phyloP scores from a whole-genome alignment of 2,329 filamentous ascomycete genomes.

The Arthrobotrys sinensis region DNA sequence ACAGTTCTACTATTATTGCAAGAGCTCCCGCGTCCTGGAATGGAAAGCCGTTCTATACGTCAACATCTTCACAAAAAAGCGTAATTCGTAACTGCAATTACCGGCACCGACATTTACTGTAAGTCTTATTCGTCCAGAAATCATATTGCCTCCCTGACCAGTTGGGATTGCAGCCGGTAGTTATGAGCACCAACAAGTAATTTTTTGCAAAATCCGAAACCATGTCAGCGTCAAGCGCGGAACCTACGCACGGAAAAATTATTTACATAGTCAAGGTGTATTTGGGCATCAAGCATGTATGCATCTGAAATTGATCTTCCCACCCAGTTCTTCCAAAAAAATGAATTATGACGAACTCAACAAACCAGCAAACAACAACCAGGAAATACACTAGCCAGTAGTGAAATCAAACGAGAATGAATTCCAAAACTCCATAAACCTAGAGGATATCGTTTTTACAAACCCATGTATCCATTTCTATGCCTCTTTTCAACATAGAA shows the following conservation, averaged over 20 bases:
- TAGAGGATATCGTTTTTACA: not conserved
- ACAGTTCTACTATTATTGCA: slow-evolving; percentile 10
- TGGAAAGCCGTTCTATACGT: not conserved
- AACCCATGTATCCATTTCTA: not conserved
- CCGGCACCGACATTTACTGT: too few species aligned
- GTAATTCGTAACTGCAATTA: too few species aligned
- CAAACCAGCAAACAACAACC: not conserved
- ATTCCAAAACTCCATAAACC: slow-evolving; percentile 2
- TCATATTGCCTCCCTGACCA: too few species aligned
- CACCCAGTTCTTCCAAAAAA: not conserved
- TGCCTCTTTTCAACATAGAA: slow-evolving; percentile 4
- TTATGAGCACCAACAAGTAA: not conserved
- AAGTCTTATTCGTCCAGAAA: too few species aligned
- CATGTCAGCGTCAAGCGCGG: not conserved
- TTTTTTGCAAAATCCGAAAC: not conserved
- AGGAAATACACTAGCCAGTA: slow-evolving; percentile 1
- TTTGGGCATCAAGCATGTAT: not conserved
- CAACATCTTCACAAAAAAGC: too few species aligned
- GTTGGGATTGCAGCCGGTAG: not conserved
- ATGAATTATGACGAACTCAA: not conserved
- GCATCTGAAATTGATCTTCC: not conserved
- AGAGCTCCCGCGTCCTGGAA: slow-evolving; percentile 10
- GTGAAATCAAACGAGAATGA: slow-evolving; percentile 1
- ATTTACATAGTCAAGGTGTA: slow-evolving; percentile 1
- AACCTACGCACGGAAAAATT: not conserved